Conservation (phyloP, 2,329 filamentous ascomycete genomes). For the Drechslerella dactyloides region DNA sequence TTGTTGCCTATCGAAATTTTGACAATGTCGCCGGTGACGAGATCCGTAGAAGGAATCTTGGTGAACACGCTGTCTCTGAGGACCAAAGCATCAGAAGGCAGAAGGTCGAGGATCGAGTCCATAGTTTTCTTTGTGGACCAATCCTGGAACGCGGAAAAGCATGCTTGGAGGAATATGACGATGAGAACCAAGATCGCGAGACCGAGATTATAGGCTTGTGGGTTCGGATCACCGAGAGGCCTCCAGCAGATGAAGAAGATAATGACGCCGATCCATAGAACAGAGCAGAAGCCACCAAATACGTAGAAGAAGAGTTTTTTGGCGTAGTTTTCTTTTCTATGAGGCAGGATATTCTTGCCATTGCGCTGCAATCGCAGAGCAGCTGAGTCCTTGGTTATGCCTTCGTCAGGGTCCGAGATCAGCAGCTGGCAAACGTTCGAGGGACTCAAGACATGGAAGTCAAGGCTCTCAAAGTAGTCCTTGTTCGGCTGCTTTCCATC, state of each 20-base stretch:
- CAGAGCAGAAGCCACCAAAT: conserved; percentile 62
- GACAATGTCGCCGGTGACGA: conserved; percentile 86
- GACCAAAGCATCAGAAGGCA: conserved; percentile 60
- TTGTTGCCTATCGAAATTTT: conserved; percentile 91
- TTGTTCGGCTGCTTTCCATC: conserved; percentile 54
- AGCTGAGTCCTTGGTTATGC: conserved; percentile 58
- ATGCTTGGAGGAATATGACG: conserved; percentile 62
- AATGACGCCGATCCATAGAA: conserved; percentile 62
- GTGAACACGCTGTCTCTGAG: conserved; percentile 76
- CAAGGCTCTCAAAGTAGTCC: conserved; percentile 61
- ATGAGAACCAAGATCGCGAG: conserved; percentile 62
- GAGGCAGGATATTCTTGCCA: conserved; percentile 60
- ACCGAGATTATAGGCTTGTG: conserved; percentile 60
- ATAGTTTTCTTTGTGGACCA: conserved; percentile 62
- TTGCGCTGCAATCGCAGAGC: conserved; percentile 58
- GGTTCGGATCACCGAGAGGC: conserved; percentile 60
- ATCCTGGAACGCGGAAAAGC: conserved; percentile 62
- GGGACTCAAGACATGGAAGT: conserved; percentile 58
- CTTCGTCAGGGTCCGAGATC: conserved; percentile 57
- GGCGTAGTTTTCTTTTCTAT: conserved; percentile 60
- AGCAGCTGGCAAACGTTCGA: conserved; percentile 59
- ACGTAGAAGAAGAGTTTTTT: conserved; percentile 60
- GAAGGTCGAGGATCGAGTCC: conserved; percentile 61
- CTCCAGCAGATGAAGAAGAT: conserved; percentile 63
- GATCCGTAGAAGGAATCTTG: conserved; percentile 80